phyloP scores from a whole-genome alignment of 176 grass and related monocot species.

The Aegilops bicornis region DNA sequence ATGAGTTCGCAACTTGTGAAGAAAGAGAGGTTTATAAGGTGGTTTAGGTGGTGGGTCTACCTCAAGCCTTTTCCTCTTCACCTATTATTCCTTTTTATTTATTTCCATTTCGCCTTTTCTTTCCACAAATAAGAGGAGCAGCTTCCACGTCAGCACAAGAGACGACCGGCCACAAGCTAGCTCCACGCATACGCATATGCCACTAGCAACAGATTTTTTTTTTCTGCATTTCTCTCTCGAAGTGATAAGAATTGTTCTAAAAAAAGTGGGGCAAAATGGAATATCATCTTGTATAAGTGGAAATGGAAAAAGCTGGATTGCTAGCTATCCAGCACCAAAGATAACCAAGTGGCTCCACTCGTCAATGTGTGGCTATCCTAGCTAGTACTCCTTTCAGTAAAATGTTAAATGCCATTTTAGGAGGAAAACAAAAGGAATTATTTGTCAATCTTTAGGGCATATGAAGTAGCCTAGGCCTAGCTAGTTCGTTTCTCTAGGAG shows the following conservation, averaged over 20 bases:
- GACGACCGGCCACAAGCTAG: neutral
- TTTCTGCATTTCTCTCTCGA: neutral
- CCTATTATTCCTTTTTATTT: neutral
- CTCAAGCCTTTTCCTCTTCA: conserved; percentile 34
- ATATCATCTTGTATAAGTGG: conserved; percentile 6
- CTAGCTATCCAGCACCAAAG: neutral
- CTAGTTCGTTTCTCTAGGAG: neutral
- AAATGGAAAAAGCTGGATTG: neutral
- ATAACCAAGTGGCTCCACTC: neutral
- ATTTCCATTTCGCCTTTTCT: conserved; percentile 39
- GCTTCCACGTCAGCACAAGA: conserved; percentile 27
- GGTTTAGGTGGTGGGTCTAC: conserved; percentile 60
- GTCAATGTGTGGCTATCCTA: conserved; percentile 13
- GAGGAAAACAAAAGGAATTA: neutral
- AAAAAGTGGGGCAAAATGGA: neutral
- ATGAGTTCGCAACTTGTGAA: conserved; percentile 10
- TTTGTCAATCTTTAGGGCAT: neutral
- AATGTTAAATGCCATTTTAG: neutral
- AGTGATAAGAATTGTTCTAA: neutral
- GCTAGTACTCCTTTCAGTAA: neutral
- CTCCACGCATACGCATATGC: neutral
- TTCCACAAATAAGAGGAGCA: conserved; percentile 36
- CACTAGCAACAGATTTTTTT: neutral
- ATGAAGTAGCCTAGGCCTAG: neutral
- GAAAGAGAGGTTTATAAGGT: conserved; percentile 61